Conservation (phyloP, 371 early-diverging fungal genomes). For the Lichtheimia hyalospora region DNA sequence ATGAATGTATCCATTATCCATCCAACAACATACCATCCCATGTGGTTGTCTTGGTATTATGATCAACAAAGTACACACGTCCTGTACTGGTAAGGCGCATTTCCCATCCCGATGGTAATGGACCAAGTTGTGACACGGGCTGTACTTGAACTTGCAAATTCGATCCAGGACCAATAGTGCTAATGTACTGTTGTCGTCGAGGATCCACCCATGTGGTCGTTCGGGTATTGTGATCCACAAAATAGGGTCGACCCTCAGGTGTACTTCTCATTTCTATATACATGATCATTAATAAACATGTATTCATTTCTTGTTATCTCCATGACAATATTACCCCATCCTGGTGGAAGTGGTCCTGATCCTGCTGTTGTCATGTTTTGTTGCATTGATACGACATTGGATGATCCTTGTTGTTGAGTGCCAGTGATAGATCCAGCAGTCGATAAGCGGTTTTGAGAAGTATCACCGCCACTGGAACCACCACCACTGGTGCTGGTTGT, state of each 20-base stretch:
- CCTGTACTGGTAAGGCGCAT: constrained; percentile 95
- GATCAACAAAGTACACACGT: constrained; percentile 92
- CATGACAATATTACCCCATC: constrained; percentile 72
- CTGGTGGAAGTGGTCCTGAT: constrained; percentile 88
- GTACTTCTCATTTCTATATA: constrained; percentile 69
- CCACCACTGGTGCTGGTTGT: constrained; percentile 20
- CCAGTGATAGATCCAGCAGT: neutral
- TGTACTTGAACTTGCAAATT: constrained; percentile 67
- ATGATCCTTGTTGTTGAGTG: constrained; percentile 17
- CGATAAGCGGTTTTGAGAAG: constrained; percentile 14
- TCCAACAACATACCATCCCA: constrained; percentile 77
- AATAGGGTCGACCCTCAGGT: constrained; percentile 91
- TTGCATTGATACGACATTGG: constrained; percentile 42
- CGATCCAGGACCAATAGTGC: constrained; percentile 54
- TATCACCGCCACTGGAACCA: neutral
- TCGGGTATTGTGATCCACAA: constrained; percentile 96
- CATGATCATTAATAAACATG: neutral
- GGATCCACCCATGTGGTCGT: constrained; percentile 97
- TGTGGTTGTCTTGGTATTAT: constrained; percentile 91
- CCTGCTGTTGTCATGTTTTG: constrained; percentile 68
- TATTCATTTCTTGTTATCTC: neutral
- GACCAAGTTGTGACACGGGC: constrained; percentile 77
- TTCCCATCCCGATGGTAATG: constrained; percentile 95
- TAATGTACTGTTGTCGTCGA: constrained; percentile 66
- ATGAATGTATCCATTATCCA: too few relatives aligned